Conservation (phyloP, 2,329 filamentous ascomycete genomes). For the Penicillium sp. region DNA sequence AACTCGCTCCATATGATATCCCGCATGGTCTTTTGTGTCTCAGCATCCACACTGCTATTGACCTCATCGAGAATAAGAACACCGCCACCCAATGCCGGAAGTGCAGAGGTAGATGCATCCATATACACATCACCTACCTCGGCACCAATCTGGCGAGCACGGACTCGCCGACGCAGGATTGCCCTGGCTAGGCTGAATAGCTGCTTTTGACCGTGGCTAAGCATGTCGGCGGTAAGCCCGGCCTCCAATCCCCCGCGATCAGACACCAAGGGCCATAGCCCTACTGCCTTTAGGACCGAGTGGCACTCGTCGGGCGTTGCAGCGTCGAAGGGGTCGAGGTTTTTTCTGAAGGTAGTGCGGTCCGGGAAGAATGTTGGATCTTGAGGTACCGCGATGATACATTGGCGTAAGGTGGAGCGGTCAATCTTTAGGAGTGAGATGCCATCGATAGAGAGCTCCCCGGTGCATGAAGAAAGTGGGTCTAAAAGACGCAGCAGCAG, state of each 20-base stretch:
- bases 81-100: background rate
- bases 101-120: background rate
- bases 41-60: slow-evolving; percentile 10
- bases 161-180: slow-evolving; percentile 1
- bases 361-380: background rate
- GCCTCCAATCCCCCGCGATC: background rate
- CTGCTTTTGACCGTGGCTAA: slow-evolving; percentile 11
- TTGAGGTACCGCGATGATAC: background rate
- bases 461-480: background rate
- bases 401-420: background rate
- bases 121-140: background rate
- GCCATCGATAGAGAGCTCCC: background rate
- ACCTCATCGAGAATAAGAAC: slow-evolving; percentile 5
- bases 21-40: slow-evolving; percentile 28
- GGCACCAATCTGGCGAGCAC: background rate
- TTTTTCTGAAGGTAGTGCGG: background rate
- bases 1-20: slow-evolving; percentile 19
- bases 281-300: background rate
- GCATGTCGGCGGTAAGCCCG: background rate
- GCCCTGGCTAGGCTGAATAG: slow-evolving; percentile 14
- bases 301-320: background rate
- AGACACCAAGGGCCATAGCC: background rate
- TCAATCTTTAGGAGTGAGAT: background rate
- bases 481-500: background rate
- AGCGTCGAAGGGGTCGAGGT: background rate